Base-by-base conservation (phyloP, 1,284 basidiomycete genomes). In the Lentinus polychrous region DNA sequence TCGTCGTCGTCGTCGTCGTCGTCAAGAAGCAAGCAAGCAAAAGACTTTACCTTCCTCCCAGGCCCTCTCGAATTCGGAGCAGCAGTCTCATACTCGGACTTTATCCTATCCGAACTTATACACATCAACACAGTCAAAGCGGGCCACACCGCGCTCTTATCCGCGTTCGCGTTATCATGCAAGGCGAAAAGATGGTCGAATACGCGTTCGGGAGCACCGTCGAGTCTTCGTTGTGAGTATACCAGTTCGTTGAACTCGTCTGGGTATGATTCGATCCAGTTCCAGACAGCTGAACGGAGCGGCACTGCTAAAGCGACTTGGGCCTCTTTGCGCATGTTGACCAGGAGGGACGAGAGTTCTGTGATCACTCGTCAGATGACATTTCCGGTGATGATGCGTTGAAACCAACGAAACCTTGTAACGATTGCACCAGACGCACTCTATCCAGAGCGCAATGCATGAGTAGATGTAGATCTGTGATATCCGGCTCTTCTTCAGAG, bases 241-340 rank as follows among this genome's bases (percentile, higher is more conserved):
- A 77, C 73, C 36, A 91, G 74, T 3, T 86, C 82, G 45, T 86
- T 84, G 62, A 85, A 96, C 60, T 97, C 91, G 10, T 73, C 68
- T 0, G 91, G 88, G 60, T 86, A 89, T 12, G 82, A 74, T 42
- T 90, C 84, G 43, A 96, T 86, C 92, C 92, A 97, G 52, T 90
- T 91, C 92, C 93, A 95, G 24, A 96, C 75, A 0, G 90, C 90
- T 32, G 80, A 76, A 12, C 91, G 81, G 31, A 97, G 72, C 15
- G 86, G 82, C 5, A 79, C 70, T 0, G 91, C 83, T 31, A 94
- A 74, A 0, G 86, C 81, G 3, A 79, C 68, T 57, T 92, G 90
- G 0, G 84, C 79, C 33, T 87, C 83, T 37, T 76, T 76, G 57
- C 83, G 83, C 76, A 96, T 86, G 61, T 89, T 90, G 14, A 94